These are phyloP conservation scores for Terana coerulea DNA, from an alignment of 768 basidiomycete species.

Conservation along the genomic window DNA sequence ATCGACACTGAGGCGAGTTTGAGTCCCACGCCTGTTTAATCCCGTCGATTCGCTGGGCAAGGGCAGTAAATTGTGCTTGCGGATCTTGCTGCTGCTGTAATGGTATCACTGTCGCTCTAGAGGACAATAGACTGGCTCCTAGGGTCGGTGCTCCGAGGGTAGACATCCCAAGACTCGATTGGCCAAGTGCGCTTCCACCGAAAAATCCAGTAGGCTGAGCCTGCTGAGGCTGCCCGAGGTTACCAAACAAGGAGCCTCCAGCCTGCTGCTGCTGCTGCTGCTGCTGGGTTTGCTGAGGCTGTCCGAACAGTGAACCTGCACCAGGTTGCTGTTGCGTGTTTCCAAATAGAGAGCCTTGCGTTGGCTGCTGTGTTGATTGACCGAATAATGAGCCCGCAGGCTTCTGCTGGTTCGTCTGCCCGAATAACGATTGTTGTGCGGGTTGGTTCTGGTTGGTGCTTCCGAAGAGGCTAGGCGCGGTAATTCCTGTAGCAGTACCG, in stretches of 20 bases:
- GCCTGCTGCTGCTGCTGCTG: constrained; percentile 25
- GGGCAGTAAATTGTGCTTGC: constrained; percentile 50
- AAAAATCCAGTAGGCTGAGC: constrained; percentile 12
- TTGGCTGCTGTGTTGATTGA: constrained; percentile 4
- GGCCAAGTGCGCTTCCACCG: constrained; percentile 30
- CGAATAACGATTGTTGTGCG: constrained; percentile 29
- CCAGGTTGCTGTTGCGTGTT: constrained; percentile 23
- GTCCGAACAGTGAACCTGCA: constrained; percentile 26
- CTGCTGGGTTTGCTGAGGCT: constrained; percentile 15
- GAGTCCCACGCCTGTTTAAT: constrained; percentile 74
- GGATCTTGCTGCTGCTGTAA: constrained; percentile 54
- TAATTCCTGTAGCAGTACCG: constrained; percentile 6
- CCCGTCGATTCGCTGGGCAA: constrained; percentile 57
- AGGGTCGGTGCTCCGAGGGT: constrained; percentile 17
- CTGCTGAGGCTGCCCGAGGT: constrained; percentile 15
- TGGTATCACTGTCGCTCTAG: constrained; percentile 33
- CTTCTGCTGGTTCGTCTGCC: constrained; percentile 23
- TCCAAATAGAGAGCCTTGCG: constrained; percentile 5
- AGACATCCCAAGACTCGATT: constrained; percentile 25
- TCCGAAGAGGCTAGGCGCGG: constrained; percentile 18
- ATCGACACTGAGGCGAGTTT: constrained; percentile 62
- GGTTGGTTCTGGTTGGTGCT: constrained; percentile 11
- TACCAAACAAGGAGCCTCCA: constrained; percentile 24
- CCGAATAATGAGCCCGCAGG: constrained; percentile 20
- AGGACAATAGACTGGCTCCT: constrained; percentile 32